Base-by-base conservation (phyloP, 257 asterid species). In the Schizonepeta tenuifolia region DNA sequence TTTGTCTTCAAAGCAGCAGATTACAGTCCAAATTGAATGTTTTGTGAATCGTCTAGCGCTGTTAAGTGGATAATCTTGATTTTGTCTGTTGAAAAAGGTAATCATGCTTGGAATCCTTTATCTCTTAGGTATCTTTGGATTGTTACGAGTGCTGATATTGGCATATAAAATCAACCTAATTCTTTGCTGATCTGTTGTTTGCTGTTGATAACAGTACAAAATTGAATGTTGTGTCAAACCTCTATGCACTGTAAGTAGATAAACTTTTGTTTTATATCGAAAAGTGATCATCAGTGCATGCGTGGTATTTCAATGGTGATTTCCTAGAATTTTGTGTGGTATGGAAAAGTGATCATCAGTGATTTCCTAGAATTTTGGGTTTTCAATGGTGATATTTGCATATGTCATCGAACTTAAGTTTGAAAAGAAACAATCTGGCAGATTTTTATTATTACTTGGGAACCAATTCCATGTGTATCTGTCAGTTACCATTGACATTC, bases 1-100 rank as follows among this genome's bases (percentile, higher is more conserved):
- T 44, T 53, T 41, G 46, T 76, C 40, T 53, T 70, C 21, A 1
- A 2, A 71, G 55, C 76, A 56, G 69, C 53, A 60, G 56, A 41
- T 31, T 38, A 7, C 31, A 28, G 65, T 47, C 55, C 21, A 41
- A 57, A 18, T 59, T 43, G 62, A 46, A 60, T 26, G 41, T 31
- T 61, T 33, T 54, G 65, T 43, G 20, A 50, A 59, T 65, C 38
- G 20, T 66, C 33, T 56, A 33, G 46, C 26, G 11, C 10, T 33
- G 2, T 36, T 65, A 67, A 36, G 55, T 18, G 26, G 17, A 38
- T 65, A 49, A 13, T 53, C 4, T 53, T 7, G 10, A 13, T 47
- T 63, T 73, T n/a, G 36, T 24, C 18, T 24, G 33, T 31, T 21
- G 53, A 38, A 21, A 49, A 18, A 18, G n/a, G 24, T 51, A 50